A percentile compares a stretch with the other conserved stretches of the same genome.
These are phyloP conservation scores for Agaricus blazei DNA, from an alignment of 768 basidiomycete species.

Conservation along the genomic window DNA sequence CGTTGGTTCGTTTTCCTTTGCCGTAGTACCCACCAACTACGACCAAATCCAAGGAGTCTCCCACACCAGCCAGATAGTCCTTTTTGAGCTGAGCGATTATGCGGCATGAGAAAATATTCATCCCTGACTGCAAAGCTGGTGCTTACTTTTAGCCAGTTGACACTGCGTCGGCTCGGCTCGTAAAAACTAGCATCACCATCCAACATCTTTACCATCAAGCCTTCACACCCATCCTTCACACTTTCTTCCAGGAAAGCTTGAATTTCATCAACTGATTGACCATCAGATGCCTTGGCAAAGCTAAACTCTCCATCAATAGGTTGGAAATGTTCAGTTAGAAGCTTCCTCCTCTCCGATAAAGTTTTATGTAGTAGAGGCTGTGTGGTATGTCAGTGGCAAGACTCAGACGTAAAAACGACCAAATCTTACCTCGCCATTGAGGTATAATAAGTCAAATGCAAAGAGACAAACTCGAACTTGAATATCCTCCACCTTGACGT, in stretches of 20 bases:
- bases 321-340: conserved; percentile 77
- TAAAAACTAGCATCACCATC: conserved; percentile 89
- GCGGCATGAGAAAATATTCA: conserved; percentile 2
- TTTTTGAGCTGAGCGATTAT: conserved; percentile 77
- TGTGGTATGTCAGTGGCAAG: not conserved
- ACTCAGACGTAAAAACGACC: not conserved
- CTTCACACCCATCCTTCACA: conserved; percentile 98
- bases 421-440: conserved; percentile 87
- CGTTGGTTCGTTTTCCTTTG: conserved; percentile 95
- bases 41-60: conserved; percentile 94
- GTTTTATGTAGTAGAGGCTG: conserved; percentile 82
- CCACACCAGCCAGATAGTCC: conserved; percentile 93
- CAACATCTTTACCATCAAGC: conserved; percentile 99
- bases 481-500: conserved; percentile 97
- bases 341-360: conserved; percentile 67
- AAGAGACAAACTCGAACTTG: conserved; percentile 95
- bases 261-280: conserved; percentile 88
- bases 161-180: conserved; percentile 90
- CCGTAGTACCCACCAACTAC: conserved; percentile 98
- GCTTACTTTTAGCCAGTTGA: conserved; percentile 95
- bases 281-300: conserved; percentile 89
- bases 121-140: not conserved
- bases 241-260: conserved; percentile 92
- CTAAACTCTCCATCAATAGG: conserved; percentile 85
- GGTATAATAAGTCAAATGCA: conserved; percentile 92